Evolutionary conservation across 495 filamentous ascomycete species (phyloP).

Genomic region (Ramalina peruviana): DNA sequence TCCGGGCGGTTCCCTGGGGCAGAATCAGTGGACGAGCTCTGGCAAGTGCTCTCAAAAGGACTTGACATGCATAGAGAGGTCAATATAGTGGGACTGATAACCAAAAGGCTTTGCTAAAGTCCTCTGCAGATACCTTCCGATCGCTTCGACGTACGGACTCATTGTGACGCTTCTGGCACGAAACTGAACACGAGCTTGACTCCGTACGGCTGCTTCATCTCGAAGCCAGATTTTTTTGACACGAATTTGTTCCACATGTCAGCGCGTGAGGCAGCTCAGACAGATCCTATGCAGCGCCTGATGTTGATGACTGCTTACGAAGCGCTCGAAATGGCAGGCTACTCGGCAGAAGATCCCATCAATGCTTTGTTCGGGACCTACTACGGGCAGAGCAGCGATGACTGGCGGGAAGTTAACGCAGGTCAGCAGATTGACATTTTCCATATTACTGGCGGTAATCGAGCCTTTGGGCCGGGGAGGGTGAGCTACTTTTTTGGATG

Average conservation of each 20-base stretch:
- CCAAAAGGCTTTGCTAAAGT: conserved; percentile 14
- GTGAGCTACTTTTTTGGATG: conserved; percentile 52
- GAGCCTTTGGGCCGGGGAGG: conserved; percentile 25
- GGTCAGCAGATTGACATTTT: conserved; percentile 6
- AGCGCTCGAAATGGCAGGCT: conserved; percentile 62
- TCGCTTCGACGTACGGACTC: conserved; percentile 30
- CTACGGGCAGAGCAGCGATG: conserved; percentile 81
- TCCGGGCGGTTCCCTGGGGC: conserved; percentile 25
- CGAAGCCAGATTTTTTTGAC: conserved; percentile 25
- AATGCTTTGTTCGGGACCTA: conserved; percentile 75
- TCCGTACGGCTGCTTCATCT: conserved; percentile 28
- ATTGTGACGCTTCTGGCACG: conserved; percentile 30
- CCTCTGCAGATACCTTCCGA: conserved; percentile 21
- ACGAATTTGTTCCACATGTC: conserved; percentile 27
- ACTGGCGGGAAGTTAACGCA: conserved; percentile 55
- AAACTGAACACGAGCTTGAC: conserved; percentile 20
- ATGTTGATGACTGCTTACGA: conserved; percentile 62
- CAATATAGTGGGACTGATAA: not conserved
- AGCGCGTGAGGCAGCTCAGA: conserved; percentile 37
- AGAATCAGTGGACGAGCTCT: not conserved
- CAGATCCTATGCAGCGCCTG: conserved; percentile 75
- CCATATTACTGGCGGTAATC: conserved; percentile 34
- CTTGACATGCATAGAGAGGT: conserved; percentile 2
- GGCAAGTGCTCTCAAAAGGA: not conserved
- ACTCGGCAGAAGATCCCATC: conserved; percentile 66